Conservation (phyloP, 1,139 yeast genomes). For the Hyphopichia buzzinii region DNA sequence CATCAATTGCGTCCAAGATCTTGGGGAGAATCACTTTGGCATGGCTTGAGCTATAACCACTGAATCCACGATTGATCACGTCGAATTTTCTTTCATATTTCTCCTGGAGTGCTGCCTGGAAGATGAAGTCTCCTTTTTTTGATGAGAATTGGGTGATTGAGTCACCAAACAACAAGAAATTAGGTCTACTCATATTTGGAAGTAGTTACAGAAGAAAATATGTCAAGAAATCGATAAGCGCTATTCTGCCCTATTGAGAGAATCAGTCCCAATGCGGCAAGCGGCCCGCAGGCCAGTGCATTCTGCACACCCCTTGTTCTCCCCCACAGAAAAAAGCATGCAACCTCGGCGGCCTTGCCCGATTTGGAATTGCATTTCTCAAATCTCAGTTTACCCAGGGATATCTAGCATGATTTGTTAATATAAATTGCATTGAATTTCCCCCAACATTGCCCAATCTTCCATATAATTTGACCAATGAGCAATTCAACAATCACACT, state of each 20-base stretch:
- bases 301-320: no score
- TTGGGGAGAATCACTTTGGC: conserved; percentile 45
- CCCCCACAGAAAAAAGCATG: no score
- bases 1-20: conserved; percentile 34
- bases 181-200: background rate
- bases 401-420: no score
- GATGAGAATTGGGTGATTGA: conserved; percentile 60
- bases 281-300: no score
- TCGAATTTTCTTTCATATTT: conserved; percentile 53
- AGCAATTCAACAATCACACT: background rate
- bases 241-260: no score
- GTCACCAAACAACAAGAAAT: conserved; percentile 61
- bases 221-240: no score
- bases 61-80: conserved; percentile 57
- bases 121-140: conserved; percentile 36
- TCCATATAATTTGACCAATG: no score
- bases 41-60: conserved; percentile 62
- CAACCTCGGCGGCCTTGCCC: background rate
- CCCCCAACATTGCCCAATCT: no score
- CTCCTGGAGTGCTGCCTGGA: conserved; percentile 52
- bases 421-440: no score
- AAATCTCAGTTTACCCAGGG: no score
- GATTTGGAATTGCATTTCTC: background rate
- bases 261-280: no score
- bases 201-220: background rate